Conservation (phyloP, 257 asterid genomes). For the Catharanthus roseus region DNA sequence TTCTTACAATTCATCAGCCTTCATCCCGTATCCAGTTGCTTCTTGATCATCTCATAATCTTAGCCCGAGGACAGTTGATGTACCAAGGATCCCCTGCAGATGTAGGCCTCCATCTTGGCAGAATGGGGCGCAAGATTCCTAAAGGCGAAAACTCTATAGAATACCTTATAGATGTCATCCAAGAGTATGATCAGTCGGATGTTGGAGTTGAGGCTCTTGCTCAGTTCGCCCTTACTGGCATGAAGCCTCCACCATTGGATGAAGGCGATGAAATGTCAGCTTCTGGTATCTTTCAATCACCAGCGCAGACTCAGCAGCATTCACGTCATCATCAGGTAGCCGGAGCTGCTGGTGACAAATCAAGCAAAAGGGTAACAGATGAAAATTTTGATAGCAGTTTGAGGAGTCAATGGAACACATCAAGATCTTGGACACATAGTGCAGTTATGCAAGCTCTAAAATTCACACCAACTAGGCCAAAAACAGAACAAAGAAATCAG, state of each 20-base stretch:
- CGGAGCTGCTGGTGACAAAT: conserved; percentile 11
- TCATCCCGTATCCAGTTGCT: conserved; percentile 63
- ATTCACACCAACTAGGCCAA: conserved; percentile 51
- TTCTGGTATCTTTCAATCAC: conserved; percentile 28
- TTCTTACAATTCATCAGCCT: conserved; percentile 86
- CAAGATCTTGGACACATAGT: conserved; percentile 61
- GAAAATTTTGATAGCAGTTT: conserved; percentile 56
- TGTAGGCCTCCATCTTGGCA: conserved; percentile 50
- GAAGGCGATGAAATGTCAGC: conserved; percentile 28
- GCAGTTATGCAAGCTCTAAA: conserved; percentile 31
- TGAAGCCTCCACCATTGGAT: conserved; percentile 53
- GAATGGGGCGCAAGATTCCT: conserved; percentile 57
- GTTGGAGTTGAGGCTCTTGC: conserved; percentile 67
- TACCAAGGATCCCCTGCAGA: conserved; percentile 80
- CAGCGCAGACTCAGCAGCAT: conserved; percentile 12
- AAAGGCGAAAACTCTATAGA: conserved; percentile 69
- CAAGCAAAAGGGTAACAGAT: conserved; percentile 18
- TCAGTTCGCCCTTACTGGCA: conserved; percentile 62
- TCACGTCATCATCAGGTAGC: conserved; percentile 12
- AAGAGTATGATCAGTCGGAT: conserved; percentile 69
- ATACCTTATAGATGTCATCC: conserved; percentile 68
- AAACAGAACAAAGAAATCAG: conserved; percentile 30
- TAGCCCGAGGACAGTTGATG: conserved; percentile 86
- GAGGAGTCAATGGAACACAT: conserved; percentile 57
- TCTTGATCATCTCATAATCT: conserved; percentile 67